Evolutionary conservation across 78 protist species (phyloP).

Genomic region (Emiliania huxleyi): DNA sequence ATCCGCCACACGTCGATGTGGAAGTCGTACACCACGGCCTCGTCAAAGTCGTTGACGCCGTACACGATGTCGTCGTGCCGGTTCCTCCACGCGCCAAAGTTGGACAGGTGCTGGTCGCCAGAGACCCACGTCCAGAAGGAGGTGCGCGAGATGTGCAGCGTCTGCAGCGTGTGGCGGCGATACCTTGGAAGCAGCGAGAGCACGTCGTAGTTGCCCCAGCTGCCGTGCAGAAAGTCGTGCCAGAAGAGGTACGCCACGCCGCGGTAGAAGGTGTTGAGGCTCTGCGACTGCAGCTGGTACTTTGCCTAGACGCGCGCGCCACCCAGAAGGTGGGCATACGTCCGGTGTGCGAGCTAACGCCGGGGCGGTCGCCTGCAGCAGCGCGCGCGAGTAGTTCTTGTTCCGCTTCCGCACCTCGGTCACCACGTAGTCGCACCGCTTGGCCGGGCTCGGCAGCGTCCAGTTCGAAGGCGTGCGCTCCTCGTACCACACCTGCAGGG

Average conservation of each 20-base stretch:
- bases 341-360: too few species aligned
- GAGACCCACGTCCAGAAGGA: conserved; percentile 1
- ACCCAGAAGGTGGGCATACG: too few species aligned
- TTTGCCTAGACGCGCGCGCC: too few species aligned
- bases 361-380: neutral
- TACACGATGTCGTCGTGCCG: neutral
- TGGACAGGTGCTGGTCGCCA: conserved; percentile 1
- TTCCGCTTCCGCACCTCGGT: too few species aligned
- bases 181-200: neutral
- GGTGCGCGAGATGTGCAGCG: neutral
- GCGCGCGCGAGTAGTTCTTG: neutral
- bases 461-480: too few species aligned
- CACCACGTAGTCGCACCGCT: too few species aligned
- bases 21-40: neutral
- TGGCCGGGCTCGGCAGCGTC: too few species aligned
- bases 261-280: neutral
- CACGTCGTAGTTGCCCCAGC: neutral
- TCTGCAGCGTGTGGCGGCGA: neutral
- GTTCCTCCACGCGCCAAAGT: conserved; percentile 19
- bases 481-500: too few species aligned
- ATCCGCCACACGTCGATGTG: neutral
- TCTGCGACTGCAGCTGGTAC: neutral
- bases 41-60: conserved; percentile 27
- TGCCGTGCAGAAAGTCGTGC: neutral
- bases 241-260: conserved; percentile 14